phyloP scores from a whole-genome alignment of 805 yeast genomes.

The Pichia membranifaciens region DNA sequence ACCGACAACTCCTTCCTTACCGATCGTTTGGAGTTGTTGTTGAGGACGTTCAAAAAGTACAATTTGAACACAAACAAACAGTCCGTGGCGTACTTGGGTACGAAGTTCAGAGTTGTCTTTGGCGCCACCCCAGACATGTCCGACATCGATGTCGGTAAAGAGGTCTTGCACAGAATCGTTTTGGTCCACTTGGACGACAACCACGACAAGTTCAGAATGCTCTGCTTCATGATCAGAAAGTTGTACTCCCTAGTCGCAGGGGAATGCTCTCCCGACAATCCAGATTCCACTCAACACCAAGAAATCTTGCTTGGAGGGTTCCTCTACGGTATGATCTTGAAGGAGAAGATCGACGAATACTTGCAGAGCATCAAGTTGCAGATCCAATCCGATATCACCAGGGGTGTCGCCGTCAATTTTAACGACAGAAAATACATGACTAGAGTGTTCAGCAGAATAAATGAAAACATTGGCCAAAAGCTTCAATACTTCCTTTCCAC shows the following conservation, averaged over 20 bases:
- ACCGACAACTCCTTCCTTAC: slow-evolving; percentile 85
- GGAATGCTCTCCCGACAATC: slow-evolving; percentile 94
- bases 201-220: slow-evolving; percentile 77
- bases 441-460: slow-evolving; percentile 69
- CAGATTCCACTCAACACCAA: slow-evolving; percentile 99
- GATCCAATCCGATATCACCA: slow-evolving; percentile 70
- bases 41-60: slow-evolving; percentile 83
- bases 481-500: slow-evolving; percentile 92
- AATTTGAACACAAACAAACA: slow-evolving; percentile 73
- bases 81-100: slow-evolving; percentile 91
- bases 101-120: slow-evolving; percentile 90
- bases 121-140: slow-evolving; percentile 83
- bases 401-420: slow-evolving; percentile 80
- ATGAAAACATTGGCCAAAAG: slow-evolving; percentile 92
- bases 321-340: slow-evolving; percentile 91
- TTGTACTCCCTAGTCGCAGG: slow-evolving; percentile 93
- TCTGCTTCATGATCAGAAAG: slow-evolving; percentile 92
- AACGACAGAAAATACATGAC: slow-evolving; percentile 77
- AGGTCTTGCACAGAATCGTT: slow-evolving; percentile 76
- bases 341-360: slow-evolving; percentile 94
- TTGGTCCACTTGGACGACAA: slow-evolving; percentile 76
- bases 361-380: slow-evolving; percentile 66
- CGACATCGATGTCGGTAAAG: slow-evolving; percentile 86
- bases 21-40: slow-evolving; percentile 91
- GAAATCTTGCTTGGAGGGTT: slow-evolving; percentile 94